Percentiles rank a stretch among this genome's conserved stretches.
Evolutionary conservation across 163 green algal genomes (phyloP).

Genomic region (Chloromonas sp.): DNA sequence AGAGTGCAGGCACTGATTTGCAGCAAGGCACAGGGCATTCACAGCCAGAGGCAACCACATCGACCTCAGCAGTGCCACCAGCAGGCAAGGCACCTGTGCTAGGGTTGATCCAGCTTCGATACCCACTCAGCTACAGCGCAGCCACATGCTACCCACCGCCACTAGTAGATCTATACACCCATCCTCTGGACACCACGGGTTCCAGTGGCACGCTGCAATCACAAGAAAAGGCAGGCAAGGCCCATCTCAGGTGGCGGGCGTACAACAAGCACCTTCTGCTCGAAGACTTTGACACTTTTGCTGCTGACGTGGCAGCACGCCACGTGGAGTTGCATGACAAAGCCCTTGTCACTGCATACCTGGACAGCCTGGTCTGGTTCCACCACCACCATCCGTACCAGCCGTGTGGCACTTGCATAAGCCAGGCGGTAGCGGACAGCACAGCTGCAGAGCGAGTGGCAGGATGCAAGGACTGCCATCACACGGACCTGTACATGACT

Average conservation of each 20-base stretch:
- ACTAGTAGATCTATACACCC: too few relatives aligned
- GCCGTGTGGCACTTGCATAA: neutral
- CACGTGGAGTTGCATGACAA: constrained; percentile 3
- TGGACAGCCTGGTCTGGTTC: neutral
- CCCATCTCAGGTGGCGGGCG: neutral
- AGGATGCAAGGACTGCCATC: neutral
- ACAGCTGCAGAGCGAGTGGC: neutral
- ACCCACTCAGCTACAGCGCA: neutral
- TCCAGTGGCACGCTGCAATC: neutral
- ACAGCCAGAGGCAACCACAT: neutral
- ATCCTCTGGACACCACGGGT: neutral
- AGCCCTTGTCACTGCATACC: neutral
- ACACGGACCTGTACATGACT: neutral
- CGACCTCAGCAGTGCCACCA: neutral
- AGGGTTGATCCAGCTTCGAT: neutral
- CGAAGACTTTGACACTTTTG: constrained; percentile 6
- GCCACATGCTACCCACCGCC: neutral
- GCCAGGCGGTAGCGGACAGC: neutral
- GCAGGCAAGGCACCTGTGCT: neutral
- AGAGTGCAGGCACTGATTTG: neutral
- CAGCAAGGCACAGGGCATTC: neutral
- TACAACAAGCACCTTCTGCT: neutral
- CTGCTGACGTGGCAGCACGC: constrained; percentile 4
- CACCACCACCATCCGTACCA: neutral
- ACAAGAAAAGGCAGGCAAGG: neutral